phyloP scores from a whole-genome alignment of 495 filamentous ascomycete species.

The Trichoderma gamsii region DNA sequence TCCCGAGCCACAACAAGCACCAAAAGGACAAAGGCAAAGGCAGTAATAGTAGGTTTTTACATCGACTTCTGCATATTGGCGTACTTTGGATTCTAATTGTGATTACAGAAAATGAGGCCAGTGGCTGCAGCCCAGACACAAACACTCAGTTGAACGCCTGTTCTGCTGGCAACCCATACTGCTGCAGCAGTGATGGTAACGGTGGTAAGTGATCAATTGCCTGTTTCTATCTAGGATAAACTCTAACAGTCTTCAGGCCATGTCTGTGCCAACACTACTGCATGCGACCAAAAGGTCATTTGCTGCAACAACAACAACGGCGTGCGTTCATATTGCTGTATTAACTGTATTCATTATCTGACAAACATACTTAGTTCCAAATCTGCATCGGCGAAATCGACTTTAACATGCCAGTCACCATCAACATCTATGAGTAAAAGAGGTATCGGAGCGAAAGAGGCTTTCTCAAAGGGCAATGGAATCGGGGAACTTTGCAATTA shows the following conservation, averaged over 20 bases:
- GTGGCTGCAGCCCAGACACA: background rate
- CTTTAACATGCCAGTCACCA: background rate
- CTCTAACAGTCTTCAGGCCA: background rate
- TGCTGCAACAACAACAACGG: no score
- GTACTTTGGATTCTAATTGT: background rate
- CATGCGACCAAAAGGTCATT: no score
- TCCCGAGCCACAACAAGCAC: background rate
- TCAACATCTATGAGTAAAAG: background rate
- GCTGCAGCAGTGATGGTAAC: background rate
- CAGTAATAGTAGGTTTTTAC: background rate
- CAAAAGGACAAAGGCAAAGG: background rate
- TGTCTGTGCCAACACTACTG: no score
- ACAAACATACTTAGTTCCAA: background rate
- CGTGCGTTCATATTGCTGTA: background rate
- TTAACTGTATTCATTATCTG: background rate
- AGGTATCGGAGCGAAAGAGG: background rate
- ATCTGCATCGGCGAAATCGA: background rate
- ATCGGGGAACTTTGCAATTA: background rate
- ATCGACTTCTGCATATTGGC: background rate
- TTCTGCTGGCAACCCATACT: background rate
- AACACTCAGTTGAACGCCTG: background rate
- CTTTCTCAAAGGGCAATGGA: background rate
- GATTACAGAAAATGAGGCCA: background rate
- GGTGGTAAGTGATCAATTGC: background rate
- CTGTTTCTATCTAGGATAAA: background rate